Evolutionary conservation across 805 yeast species (phyloP).

Genomic region (Metschnikowia kunwiensis): DNA sequence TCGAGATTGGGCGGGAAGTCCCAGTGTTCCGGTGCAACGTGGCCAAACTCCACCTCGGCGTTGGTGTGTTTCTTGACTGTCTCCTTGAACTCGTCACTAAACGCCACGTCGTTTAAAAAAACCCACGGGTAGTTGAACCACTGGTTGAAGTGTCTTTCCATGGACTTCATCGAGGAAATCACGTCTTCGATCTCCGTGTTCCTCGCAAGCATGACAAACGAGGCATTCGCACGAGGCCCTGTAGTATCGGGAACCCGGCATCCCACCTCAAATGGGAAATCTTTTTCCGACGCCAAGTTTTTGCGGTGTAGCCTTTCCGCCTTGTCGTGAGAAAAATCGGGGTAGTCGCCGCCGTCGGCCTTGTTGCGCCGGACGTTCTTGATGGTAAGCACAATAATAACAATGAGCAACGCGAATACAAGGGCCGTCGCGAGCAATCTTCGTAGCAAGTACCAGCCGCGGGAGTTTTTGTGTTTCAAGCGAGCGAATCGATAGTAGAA

Average conservation of each 20-base stretch:
- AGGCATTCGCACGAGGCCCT: constrained; percentile 67
- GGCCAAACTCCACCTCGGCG: constrained; percentile 70
- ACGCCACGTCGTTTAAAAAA: constrained; percentile 78
- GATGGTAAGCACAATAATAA: constrained; percentile 2
- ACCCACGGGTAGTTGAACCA: constrained; percentile 95
- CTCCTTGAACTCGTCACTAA: constrained; percentile 58
- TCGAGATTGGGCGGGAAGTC: constrained; percentile 49
- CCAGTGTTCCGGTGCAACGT: constrained; percentile 62
- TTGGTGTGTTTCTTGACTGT: constrained; percentile 51
- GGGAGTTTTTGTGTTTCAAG: constrained; percentile 1
- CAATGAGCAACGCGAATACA: constrained; percentile 1
- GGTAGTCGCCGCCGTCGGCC: constrained; percentile 6
- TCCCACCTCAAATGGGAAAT: constrained; percentile 51
- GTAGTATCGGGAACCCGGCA: constrained; percentile 46
- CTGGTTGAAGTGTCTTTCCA: constrained; percentile 88
- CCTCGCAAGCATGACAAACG: constrained; percentile 78
- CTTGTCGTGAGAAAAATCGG: constrained; percentile 11
- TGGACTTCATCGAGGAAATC: constrained; percentile 60
- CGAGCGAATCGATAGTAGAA: constrained; percentile 1
- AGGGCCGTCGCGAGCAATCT: constrained; percentile 4
- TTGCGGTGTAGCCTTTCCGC: constrained; percentile 15
- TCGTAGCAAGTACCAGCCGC: constrained; percentile 7
- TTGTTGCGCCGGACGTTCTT: not conserved
- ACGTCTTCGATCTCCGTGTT: constrained; percentile 81
- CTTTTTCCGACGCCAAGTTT: constrained; percentile 20